phyloP scores from a whole-genome alignment of 2,329 filamentous ascomycete species.

The Diplodia sapinea region DNA sequence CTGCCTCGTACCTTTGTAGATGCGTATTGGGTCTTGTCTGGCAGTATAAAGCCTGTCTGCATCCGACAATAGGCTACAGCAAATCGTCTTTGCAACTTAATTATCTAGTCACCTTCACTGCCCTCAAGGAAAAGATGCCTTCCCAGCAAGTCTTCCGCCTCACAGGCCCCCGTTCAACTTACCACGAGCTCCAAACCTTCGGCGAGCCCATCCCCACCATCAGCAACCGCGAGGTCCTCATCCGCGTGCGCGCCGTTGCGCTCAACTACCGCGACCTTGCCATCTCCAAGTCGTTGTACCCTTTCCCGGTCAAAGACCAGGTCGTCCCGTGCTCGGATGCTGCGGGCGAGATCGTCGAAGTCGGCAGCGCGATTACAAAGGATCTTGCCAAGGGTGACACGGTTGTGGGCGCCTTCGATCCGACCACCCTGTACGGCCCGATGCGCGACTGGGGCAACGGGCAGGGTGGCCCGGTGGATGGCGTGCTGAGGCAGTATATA shows the following conservation, averaged over 20 bases:
- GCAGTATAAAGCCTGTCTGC: background rate
- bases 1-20: background rate
- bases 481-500: slow-evolving; percentile 52
- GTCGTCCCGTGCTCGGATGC: slow-evolving; percentile 36
- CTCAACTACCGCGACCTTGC: slow-evolving; percentile 29
- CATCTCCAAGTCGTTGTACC: slow-evolving; percentile 5
- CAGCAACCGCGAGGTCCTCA: slow-evolving; percentile 34
- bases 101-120: too few relatives aligned
- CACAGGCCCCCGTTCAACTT: background rate
- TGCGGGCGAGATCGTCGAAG: slow-evolving; percentile 35
- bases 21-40: too few relatives aligned
- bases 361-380: slow-evolving; percentile 12
- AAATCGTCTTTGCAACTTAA: too few relatives aligned
- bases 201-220: slow-evolving; percentile 14
- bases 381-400: slow-evolving; percentile 6
- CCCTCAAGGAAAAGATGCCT: background rate
- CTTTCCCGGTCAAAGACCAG: slow-evolving; percentile 3
- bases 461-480: slow-evolving; percentile 44
- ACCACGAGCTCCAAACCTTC: slow-evolving; percentile 1
- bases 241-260: slow-evolving; percentile 26
- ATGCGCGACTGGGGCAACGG: slow-evolving; percentile 27
- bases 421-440: slow-evolving; percentile 28
- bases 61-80: background rate
- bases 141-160: slow-evolving; percentile 15
- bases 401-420: slow-evolving; percentile 3